Base-by-base conservation (phyloP, 108 stramenopile genomes). In the Pseudonitzschia pungens region DNA sequence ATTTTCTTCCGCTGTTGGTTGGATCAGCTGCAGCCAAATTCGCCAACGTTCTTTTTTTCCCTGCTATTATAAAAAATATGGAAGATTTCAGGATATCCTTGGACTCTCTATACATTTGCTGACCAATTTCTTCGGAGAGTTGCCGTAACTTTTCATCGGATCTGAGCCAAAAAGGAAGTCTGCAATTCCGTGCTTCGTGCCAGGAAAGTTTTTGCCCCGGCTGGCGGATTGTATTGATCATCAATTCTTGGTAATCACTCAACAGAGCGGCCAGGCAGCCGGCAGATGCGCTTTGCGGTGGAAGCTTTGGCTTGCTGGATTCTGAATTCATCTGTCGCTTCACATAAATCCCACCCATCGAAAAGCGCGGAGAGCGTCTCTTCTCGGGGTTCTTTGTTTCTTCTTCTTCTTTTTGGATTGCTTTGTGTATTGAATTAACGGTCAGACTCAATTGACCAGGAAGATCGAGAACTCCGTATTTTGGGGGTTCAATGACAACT, bases 111-210 rank as follows among this genome's bases (percentile, higher is more conserved):
- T 87, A 94, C 21, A 85, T 68, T 42, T 57, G 74, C 68, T 92
- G 89, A 27, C 89, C 93, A 64, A 92, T 86, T 78, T 94, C 93
- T 68, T 94, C 91, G n/a, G 87, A 85, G 28, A 92, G 73, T 21
- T 77, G 70, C 14, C 75, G 59, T 18, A 94, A 75, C 12, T 70
- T 66, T 28, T 80, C 81, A 27, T 90, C 85, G 3, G 91, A 94
- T 29, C 93, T 84, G n/a, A 94, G 64, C 93, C 93, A 94, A 78
- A 91, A 92, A 28, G 91, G 88, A 21, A 92, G 66, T 32, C 85
- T 80, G 14, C 88, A 29, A 43, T 84, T 66, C 33, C 88, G 78
- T 18, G 84, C 87, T 50, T 68, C 71, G 53, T 77, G 68, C 93
- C 93, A 94, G 50, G 81, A 84, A 24, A 90, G 74, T 75, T 92